phyloP scores from a whole-genome alignment of 208 protist species.

The Naegleria fowleri region DNA sequence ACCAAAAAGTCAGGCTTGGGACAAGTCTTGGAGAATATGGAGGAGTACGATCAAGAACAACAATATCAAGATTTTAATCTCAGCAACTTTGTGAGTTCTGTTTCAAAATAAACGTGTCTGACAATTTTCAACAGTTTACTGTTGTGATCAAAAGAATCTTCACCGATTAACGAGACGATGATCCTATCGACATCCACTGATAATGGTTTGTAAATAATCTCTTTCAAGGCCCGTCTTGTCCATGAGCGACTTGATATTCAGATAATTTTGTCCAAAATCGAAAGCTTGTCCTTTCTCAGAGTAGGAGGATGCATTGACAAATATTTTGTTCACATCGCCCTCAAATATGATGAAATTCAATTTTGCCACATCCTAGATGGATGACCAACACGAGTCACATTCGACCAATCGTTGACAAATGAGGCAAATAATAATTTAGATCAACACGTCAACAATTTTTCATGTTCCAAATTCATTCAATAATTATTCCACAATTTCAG shows the following conservation, averaged over 20 bases:
- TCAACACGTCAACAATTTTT: too few species aligned
- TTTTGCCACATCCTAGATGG: too few species aligned
- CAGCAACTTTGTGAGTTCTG: not conserved
- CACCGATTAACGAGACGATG: too few species aligned
- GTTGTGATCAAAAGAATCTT: too few species aligned
- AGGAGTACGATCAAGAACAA: not conserved
- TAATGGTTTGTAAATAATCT: not conserved
- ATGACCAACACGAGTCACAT: too few species aligned
- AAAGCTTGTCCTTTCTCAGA: not conserved
- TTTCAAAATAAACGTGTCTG: not conserved
- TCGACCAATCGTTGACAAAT: too few species aligned
- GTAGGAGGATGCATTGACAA: not conserved
- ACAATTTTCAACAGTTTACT: too few species aligned
- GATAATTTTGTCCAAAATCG: not conserved
- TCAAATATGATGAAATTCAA: not conserved
- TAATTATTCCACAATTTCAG: too few species aligned
- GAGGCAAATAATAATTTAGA: too few species aligned
- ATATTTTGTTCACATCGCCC: not conserved
- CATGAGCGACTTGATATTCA: not conserved
- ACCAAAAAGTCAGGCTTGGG: not conserved
- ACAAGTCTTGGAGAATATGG: not conserved
- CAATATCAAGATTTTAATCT: slow-evolving; percentile 2
- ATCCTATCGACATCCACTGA: not conserved
- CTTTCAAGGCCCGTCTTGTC: not conserved
- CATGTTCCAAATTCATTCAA: too few species aligned